Base-by-base conservation (phyloP, 2,329 filamentous ascomycete species). In the Aspergillus transmontanensis region DNA sequence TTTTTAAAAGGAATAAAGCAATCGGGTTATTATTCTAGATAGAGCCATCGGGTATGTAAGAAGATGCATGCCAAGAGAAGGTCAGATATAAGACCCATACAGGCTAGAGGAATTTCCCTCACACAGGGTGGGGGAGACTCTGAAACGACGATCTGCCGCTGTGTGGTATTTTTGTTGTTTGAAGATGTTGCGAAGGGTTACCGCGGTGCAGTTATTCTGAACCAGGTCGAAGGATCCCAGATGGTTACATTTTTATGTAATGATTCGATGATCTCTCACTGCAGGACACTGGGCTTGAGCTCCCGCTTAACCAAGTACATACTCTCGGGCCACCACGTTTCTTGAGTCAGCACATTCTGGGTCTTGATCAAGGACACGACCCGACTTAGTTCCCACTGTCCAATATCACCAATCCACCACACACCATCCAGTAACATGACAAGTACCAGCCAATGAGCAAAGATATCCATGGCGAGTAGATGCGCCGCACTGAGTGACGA, bases 381-480 rank as follows among this genome's bases (percentile, higher is more conserved):
- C 34, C 69, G 70, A 3, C 66, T 63, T 16, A 73, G 59, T 19
- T 73, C 69, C 69, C 71, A 72, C 16, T 66, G 46, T 23, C 71
- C 71, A 60, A 74, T 74, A 28, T 66, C 69, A 21, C 64, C 60
- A 55, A 76, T 70, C 76, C 76, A 77, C 76, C 76, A 78, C 43
- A 77, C 68, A n/a, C 71, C 69, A 34, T 71, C 71, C 32, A 75
- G 53, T 41, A 73, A 63, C 59, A 72, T 69, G 16, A 77, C 67
- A 16, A 78, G 61, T 1, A 75, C 72, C 62, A 77, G 70, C 70
- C 73, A 78, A 66, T 77, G 72, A 1, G 76, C 71, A 54, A 72
- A 72, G 6, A 72, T 71, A 10, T 73, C 70, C 58, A 73, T 56
- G 3, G 68, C 70, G 7, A 71, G 59, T 16, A 67, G 54, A 56